These are phyloP conservation scores for Trypanosoma scelopori DNA, from an alignment of 208 protist genomes.

Conservation along the genomic window DNA sequence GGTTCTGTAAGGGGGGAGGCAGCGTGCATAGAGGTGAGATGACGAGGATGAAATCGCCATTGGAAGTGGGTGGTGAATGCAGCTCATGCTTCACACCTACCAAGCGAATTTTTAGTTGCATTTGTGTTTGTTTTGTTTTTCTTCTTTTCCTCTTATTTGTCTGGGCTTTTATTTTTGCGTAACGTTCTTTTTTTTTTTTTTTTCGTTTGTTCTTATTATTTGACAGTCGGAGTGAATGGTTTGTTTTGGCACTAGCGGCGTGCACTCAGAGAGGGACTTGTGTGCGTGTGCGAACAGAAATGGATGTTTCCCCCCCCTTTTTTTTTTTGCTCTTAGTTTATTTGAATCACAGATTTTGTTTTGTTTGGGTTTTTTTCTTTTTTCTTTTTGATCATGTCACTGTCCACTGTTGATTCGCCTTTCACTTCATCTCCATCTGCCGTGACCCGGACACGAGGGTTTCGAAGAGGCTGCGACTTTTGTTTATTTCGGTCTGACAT, in stretches of 20 bases:
- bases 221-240: no score
- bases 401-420: neutral
- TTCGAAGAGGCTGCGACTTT: neutral
- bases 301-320: slow-evolving; percentile 3
- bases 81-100: neutral
- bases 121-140: slow-evolving; percentile 7
- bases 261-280: no score
- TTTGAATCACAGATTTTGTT: slow-evolving; percentile 1
- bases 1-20: no score
- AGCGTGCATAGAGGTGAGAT: no score
- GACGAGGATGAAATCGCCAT: no score
- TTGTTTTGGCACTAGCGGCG: no score
- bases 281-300: no score
- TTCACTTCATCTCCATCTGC: no score
- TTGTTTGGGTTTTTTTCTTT: slow-evolving; percentile 18
- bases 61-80: neutral
- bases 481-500: slow-evolving; percentile 2
- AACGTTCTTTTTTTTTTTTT: neutral
- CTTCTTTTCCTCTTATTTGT: slow-evolving; percentile 1
- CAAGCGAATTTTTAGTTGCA: neutral
- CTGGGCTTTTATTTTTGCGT: neutral
- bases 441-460: no score
- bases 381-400: slow-evolving; percentile 11
- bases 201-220: slow-evolving; percentile 1
- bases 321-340: slow-evolving; percentile 14